These are phyloP conservation scores for Podospora comata DNA, from an alignment of 495 filamentous ascomycete genomes.

Conservation along the genomic window DNA sequence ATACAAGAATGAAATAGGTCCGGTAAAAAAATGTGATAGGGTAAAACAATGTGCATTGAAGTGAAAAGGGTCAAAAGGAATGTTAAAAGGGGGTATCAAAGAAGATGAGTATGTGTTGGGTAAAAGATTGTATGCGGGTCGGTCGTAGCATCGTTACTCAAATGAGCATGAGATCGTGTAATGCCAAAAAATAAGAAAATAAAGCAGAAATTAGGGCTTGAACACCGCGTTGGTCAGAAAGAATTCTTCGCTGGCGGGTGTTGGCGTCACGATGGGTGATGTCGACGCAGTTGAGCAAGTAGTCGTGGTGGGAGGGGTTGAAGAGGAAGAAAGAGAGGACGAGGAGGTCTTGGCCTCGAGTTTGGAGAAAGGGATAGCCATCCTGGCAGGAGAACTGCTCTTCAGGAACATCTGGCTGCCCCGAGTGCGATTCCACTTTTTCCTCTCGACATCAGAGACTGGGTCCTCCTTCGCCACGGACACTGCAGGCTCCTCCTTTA, in stretches of 20 bases:
- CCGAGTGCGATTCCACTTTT: conserved; percentile 34
- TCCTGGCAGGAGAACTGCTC: conserved; percentile 19
- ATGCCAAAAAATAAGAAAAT: not conserved
- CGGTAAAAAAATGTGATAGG: not conserved
- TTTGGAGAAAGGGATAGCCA: conserved; percentile 19
- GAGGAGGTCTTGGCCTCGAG: conserved; percentile 28
- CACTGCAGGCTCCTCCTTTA: conserved; percentile 15
- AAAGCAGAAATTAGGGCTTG: conserved; percentile 21
- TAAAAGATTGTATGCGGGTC: conserved; percentile 13
- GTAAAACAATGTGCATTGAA: not conserved
- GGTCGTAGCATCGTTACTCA: conserved; percentile 15
- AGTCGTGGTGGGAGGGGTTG: conserved; percentile 4
- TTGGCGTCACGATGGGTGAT: not conserved
- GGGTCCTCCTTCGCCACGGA: conserved; percentile 11
- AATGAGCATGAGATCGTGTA: conserved; percentile 1
- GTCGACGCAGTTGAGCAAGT: not conserved
- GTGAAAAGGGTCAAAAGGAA: not conserved
- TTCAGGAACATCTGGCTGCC: conserved; percentile 41
- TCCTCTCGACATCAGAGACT: conserved; percentile 29
- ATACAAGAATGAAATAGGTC: not conserved
- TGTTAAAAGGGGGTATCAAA: not conserved
- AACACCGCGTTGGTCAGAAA: conserved; percentile 48
- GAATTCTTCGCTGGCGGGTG: conserved; percentile 26
- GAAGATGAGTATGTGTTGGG: not conserved
- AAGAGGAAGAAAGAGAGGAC: conserved; percentile 20